Evolutionary conservation across 2,329 filamentous ascomycete species (phyloP).

Genomic region (Anisogramma anomala): DNA sequence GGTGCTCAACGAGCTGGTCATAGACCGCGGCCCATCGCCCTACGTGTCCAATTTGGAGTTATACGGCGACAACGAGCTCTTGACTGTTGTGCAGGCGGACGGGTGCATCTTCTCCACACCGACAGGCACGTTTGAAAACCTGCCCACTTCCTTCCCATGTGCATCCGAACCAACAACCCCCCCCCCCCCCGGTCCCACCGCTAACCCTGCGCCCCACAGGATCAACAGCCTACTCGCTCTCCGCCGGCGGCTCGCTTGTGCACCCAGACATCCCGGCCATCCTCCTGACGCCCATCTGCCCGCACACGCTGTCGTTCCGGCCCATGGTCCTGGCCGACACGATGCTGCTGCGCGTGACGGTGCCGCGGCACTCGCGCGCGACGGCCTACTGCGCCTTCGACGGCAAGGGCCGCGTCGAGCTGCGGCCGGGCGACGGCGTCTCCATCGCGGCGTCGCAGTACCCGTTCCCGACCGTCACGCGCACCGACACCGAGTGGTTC

Average conservation of each 20-base stretch:
- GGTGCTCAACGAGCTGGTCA: slow-evolving; percentile 95
- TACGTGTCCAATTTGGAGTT: slow-evolving; percentile 96
- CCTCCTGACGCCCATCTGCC: slow-evolving; percentile 91
- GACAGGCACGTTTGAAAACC: slow-evolving; percentile 54
- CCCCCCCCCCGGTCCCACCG: too few relatives aligned
- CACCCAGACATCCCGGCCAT: slow-evolving; percentile 96
- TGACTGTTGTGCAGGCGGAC: slow-evolving; percentile 93
- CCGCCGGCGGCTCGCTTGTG: slow-evolving; percentile 86
- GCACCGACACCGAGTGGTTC: slow-evolving; percentile 88
- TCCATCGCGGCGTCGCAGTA: slow-evolving; percentile 94
- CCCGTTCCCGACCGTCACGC: slow-evolving; percentile 91
- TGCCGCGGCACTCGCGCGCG: slow-evolving; percentile 74
- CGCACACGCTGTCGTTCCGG: slow-evolving; percentile 90
- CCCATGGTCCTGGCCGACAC: slow-evolving; percentile 97
- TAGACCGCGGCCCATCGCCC: slow-evolving; percentile 89
- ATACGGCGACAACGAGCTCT: slow-evolving; percentile 86
- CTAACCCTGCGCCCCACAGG: slow-evolving; percentile 33
- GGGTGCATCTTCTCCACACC: slow-evolving; percentile 97
- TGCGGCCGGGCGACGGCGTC: slow-evolving; percentile 87
- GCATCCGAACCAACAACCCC: slow-evolving; percentile 7
- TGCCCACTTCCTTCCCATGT: background rate
- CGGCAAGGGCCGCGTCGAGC: slow-evolving; percentile 88
- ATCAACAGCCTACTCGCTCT: slow-evolving; percentile 90
- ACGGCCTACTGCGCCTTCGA: slow-evolving; percentile 97
- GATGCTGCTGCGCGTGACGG: slow-evolving; percentile 77